These are phyloP conservation scores for Narthecium ossifragum DNA, from an alignment of 106 monocot species.

Conservation along the genomic window DNA sequence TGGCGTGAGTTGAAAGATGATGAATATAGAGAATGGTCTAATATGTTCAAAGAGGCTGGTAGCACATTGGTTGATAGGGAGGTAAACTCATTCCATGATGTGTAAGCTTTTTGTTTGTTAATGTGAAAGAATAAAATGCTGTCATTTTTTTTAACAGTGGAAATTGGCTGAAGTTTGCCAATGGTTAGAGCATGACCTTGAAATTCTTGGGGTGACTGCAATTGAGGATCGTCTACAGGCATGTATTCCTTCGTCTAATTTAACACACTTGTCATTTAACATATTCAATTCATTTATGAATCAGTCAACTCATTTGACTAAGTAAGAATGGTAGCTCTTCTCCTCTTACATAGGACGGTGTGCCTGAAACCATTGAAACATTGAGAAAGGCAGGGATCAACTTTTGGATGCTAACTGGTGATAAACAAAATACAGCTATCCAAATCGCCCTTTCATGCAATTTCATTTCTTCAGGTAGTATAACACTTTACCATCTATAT, in stretches of 20 bases:
- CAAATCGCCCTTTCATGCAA: conserved; percentile 94
- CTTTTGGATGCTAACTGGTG: conserved; percentile 99
- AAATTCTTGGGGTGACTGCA: conserved; percentile 92
- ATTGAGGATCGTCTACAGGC: conserved; percentile 97
- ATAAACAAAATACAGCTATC: conserved; percentile 94
- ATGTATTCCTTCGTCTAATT: too few relatives aligned
- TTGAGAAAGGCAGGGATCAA: conserved; percentile 90
- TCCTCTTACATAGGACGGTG: conserved; percentile 63
- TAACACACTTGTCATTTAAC: too few relatives aligned
- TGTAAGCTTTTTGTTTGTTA: neutral
- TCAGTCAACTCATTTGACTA: too few relatives aligned
- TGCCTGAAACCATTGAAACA: conserved; percentile 90
- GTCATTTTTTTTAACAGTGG: conserved; percentile 34
- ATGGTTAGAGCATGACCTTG: conserved; percentile 78
- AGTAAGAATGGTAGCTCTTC: too few relatives aligned
- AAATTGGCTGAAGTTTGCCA: conserved; percentile 86
- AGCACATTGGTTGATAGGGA: conserved; percentile 84
- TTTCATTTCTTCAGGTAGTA: conserved; percentile 83
- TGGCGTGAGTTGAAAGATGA: conserved; percentile 80
- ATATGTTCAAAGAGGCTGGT: conserved; percentile 75
- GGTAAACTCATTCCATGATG: conserved; percentile 29
- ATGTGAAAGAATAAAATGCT: neutral
- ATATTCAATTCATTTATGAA: too few relatives aligned
- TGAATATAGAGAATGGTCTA: conserved; percentile 85
- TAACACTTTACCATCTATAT: too few relatives aligned